These are phyloP conservation scores for Lentinula lateritia DNA, from an alignment of 768 basidiomycete species.

Conservation along the genomic window DNA sequence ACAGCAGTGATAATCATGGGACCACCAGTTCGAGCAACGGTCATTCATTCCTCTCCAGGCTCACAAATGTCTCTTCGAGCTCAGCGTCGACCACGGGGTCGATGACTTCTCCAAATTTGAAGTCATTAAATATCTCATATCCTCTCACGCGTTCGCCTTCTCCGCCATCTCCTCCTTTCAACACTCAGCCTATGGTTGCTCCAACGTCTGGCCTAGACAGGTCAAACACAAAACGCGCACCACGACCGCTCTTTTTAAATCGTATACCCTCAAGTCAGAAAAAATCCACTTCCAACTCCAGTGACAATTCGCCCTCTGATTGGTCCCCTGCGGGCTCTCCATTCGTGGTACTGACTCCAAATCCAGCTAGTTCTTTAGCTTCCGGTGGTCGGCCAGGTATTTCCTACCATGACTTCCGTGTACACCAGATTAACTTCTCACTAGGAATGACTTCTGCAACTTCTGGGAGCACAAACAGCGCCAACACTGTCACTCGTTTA, in stretches of 20 bases:
- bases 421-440: background rate
- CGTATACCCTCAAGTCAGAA: background rate
- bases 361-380: slow-evolving; percentile 5
- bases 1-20: slow-evolving; percentile 9
- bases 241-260: background rate
- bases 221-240: slow-evolving; percentile 1
- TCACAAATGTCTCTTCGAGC: slow-evolving; percentile 8
- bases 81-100: slow-evolving; percentile 8
- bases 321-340: slow-evolving; percentile 15
- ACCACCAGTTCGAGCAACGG: slow-evolving; percentile 6
- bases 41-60: slow-evolving; percentile 10
- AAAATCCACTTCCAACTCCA: slow-evolving; percentile 7
- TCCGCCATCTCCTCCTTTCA: slow-evolving; percentile 8
- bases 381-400: slow-evolving; percentile 4
- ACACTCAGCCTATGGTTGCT: background rate
- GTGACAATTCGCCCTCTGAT: slow-evolving; percentile 9
- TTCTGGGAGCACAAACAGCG: background rate
- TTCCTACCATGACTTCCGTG: background rate
- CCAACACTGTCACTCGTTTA: background rate
- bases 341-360: slow-evolving; percentile 17
- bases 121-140: slow-evolving; percentile 6
- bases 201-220: background rate
- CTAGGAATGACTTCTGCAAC: background rate
- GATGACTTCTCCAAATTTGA: slow-evolving; percentile 10
- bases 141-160: slow-evolving; percentile 9